Percentiles rank a stretch among this genome's conserved stretches.
These are phyloP conservation scores for Trypanosoma boissoni DNA, from an alignment of 208 protist genomes.

Conservation along the genomic window DNA sequence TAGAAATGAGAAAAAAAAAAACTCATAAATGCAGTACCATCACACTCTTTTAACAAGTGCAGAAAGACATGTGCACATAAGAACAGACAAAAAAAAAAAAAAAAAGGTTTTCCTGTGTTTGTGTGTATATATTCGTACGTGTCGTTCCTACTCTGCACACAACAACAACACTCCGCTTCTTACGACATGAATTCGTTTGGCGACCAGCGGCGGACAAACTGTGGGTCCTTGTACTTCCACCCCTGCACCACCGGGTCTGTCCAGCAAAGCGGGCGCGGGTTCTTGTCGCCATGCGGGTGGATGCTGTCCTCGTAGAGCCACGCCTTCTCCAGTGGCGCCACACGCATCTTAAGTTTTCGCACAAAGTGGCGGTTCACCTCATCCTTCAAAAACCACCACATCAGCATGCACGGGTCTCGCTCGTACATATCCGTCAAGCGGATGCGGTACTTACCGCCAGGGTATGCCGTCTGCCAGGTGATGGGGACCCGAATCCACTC, in stretches of 20 bases:
- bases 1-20: conserved; percentile 5
- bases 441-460: conserved; percentile 88
- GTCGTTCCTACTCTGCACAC: too few relatives aligned
- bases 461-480: conserved; percentile 91
- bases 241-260: conserved; percentile 46
- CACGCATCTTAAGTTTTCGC: conserved; percentile 87
- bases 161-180: too few relatives aligned
- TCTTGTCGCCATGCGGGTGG: conserved; percentile 87
- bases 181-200: conserved; percentile 86
- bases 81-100: conserved; percentile 14
- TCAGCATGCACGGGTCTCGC: conserved; percentile 91
- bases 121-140: not conserved
- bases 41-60: too few relatives aligned
- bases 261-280: conserved; percentile 81
- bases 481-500: conserved; percentile 88
- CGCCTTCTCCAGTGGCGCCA: conserved; percentile 88
- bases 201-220: conserved; percentile 79
- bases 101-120: not conserved
- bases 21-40: too few relatives aligned
- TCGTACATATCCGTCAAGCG: conserved; percentile 91
- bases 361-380: conserved; percentile 91
- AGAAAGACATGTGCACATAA: too few relatives aligned
- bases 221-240: conserved; percentile 79
- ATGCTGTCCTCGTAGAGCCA: conserved; percentile 89
- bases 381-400: conserved; percentile 91